Base-by-base conservation (phyloP, 331 rosid species). In the Phaseolus coccineus region DNA sequence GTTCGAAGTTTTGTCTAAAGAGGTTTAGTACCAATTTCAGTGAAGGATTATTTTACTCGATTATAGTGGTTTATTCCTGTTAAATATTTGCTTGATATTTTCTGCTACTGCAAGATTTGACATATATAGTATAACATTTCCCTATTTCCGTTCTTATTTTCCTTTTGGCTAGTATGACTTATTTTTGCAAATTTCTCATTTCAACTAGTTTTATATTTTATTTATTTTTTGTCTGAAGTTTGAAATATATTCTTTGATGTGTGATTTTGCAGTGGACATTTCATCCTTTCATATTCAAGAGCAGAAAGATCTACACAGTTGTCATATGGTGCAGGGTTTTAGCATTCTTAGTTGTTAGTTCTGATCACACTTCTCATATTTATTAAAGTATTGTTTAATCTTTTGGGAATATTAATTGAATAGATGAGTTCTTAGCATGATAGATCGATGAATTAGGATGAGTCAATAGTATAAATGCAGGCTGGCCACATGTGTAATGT, bases 251-350 rank as follows among this genome's bases (percentile, higher is more conserved):
- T 85, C 71, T 58, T 55, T 82, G 56, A 13, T 74, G 8, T 84
- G 78, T 85, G 81, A 22, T 88, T 76, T 84, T 95, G 90, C 96
- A 93, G 98, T 95, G 98, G 99, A 90, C 94, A 19, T 95, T 95
- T 75, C 97, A 95, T 88, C 99, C 99, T 42, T 91, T 95, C 88
- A 81, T 93, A 80, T 78, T 90, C 83, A 95, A 95, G 91, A 84
- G 93, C 87, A 91, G 91, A 86, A 95, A 88, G 96, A 89, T 95
- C 79, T 95, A 85, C 86, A 95, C 96, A 40, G 99, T 95, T 85
- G 87, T 93, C 59, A 37, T 96, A 37, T 96, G 99, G 99, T 96
- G 99, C 91, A 90, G 98, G 83, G 98, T 93, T 89, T 92, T 96
- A 58, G 91, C 99, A 42, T 96, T 89, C 84, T 91, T 96, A 93